Evolutionary conservation across 495 filamentous ascomycete species (phyloP), one percentile per base, ranked within the genome.

Genomic region (Aspergillus sparsus): DNA sequence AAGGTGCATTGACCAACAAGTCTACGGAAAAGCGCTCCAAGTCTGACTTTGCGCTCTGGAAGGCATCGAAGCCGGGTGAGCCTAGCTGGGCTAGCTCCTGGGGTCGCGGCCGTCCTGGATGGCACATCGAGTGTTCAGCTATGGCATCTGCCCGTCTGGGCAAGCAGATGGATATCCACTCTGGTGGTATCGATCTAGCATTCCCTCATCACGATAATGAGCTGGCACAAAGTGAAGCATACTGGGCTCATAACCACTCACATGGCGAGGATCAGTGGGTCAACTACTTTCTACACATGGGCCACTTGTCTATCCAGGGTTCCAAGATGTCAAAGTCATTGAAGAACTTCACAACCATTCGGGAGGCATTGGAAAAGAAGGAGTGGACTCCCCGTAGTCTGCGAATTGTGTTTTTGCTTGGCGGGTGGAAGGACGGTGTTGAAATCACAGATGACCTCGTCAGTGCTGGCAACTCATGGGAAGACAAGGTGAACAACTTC

Each of bases 181-280:
- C 90, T 18, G 94, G 94, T 8, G 94, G 94, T 39, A 88, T 96
- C 54, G 94, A 98, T 71, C 81, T 98, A 53, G 87, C 88, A 7
- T 98, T 98, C 72, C 94, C 94, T 1, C 94, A 98, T 73, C 94
- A 97, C 68, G 94, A 97, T 70, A 98, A 97, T 61, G 93, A 97
- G 74, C 76, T 97, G 50, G 94, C 94, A 0, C 94, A 98, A 74
- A 91, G 87, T 62, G 93, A 97, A 71, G 94, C 93, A 31, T 96
- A 92, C 71, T 98, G 81, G 83, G 50, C 70, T 12, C 58, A 72
- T 49, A 58, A 69, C 32, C 66, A 73, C 45, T 49, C 73, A 46
- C 60, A 74, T 47, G 44, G 15, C 53, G 53, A 49, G 16, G 83
- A 89, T 63, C 89, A 91, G 58, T 96, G 92, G 92, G 88, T 96